phyloP scores from a whole-genome alignment of 345 rosid species.

The Gossypium arboreum region DNA sequence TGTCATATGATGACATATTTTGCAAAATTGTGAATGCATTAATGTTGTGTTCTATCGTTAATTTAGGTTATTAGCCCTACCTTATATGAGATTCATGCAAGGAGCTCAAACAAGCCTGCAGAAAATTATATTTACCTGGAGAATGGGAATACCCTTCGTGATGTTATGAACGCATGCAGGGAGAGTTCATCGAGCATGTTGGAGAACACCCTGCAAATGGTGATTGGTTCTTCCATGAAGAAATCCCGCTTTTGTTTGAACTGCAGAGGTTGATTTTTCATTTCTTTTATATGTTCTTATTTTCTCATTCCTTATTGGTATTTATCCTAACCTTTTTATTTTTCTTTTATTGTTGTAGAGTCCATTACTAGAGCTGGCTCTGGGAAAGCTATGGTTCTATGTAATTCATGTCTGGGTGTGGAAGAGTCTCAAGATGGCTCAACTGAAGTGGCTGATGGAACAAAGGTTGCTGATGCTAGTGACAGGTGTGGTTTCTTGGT shows the following conservation, averaged over 20 bases:
- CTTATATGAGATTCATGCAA: slow-evolving; percentile 72
- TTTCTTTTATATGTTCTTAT: slow-evolving; percentile 13
- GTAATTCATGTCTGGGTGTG: slow-evolving; percentile 47
- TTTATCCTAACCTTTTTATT: neutral
- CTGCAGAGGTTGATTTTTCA: slow-evolving; percentile 69
- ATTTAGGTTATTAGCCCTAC: slow-evolving; percentile 59
- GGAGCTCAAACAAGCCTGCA: slow-evolving; percentile 79
- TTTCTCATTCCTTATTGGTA: neutral
- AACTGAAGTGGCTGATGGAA: slow-evolving; percentile 24
- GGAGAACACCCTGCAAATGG: slow-evolving; percentile 49
- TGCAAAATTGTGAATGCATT: neutral
- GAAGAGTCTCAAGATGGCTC: slow-evolving; percentile 32
- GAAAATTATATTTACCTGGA: slow-evolving; percentile 70
- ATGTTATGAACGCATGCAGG: slow-evolving; percentile 71
- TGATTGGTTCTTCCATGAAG: slow-evolving; percentile 47
- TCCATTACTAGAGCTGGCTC: slow-evolving; percentile 27
- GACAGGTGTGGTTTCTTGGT: slow-evolving; percentile 30
- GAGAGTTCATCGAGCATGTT: slow-evolving; percentile 51
- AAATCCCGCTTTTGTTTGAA: slow-evolving; percentile 60
- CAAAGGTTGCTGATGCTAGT: slow-evolving; percentile 24
- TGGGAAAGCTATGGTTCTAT: slow-evolving; percentile 40
- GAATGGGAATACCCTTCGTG: slow-evolving; percentile 73
- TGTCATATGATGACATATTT: neutral
- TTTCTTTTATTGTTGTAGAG: slow-evolving; percentile 36
- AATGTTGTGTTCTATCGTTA: slow-evolving; percentile 2